Base-by-base conservation (phyloP, 1,284 basidiomycete genomes). In the Cutaneotrichosporon arboriforme region DNA sequence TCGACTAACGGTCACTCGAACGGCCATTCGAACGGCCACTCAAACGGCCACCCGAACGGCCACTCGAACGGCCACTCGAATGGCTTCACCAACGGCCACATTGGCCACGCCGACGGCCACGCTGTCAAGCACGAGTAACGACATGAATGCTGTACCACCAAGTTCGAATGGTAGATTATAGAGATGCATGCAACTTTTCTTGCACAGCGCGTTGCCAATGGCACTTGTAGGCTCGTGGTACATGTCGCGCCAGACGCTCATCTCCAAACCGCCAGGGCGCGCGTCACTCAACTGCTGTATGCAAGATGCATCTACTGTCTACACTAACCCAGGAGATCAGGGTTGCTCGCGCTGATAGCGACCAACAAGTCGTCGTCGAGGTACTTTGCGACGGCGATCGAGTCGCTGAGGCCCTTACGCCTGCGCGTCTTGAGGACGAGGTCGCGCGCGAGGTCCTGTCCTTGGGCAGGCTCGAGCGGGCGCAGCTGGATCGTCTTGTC, bases 381-480 rank as follows among this genome's bases (percentile, higher is more conserved):
- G 76, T 93, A 94, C 76, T 93, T 93, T 43, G 89, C 90, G 56
- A 93, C 90, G 4, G 90, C 88, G 59, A 93, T 92, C 73, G 89
- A 87, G 73, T 94, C 90, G 37, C 88, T 89, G 45, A 96, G 81
- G 20, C 93, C 93, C 75, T 98, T 99, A 69, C 96, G 81, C 75
- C 96, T 81, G 62, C 96, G 83, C 38, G 93, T 97, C 79, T 99
- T 99, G 52, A 98, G 79, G 44, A 96, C 90, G 51, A 98, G 81
- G 77, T 98, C 96, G 62, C 90, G 79, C 47, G 90, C 89, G 39
- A 93, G 79, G 21, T 87, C 87, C 71, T 97, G 90, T 12, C 93
- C 91, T 44, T 91, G 91, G 22, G 96, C 96, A 47, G 96, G 96
- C 73, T 98, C 96, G 54, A 99, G 79, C 52, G 96, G 94, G 57